These are phyloP conservation scores for Nakazawaea molendinolei DNA, from an alignment of 805 yeast species.

Conservation along the genomic window DNA sequence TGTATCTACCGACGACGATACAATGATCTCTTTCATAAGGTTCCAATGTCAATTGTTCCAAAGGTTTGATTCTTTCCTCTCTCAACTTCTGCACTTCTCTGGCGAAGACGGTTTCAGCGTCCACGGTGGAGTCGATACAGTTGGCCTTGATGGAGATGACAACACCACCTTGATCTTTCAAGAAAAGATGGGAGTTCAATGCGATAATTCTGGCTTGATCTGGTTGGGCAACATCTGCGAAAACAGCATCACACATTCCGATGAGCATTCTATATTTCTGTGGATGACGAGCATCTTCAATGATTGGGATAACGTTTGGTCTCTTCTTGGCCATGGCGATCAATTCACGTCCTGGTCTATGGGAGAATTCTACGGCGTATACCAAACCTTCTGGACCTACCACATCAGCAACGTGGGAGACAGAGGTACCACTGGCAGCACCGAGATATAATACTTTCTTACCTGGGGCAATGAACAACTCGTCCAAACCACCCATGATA, in stretches of 20 bases:
- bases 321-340: conserved; percentile 99
- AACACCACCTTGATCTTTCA: conserved; percentile 98
- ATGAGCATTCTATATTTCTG: conserved; percentile 98
- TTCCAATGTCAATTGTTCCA: conserved; percentile 97
- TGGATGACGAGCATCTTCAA: conserved; percentile 99
- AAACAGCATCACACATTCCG: conserved; percentile 98
- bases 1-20: conserved; percentile 94
- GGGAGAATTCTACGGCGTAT: conserved; percentile 98
- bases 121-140: conserved; percentile 99
- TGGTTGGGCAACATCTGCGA: conserved; percentile 99
- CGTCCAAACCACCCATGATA: conserved; percentile 99
- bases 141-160: conserved; percentile 98
- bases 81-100: conserved; percentile 98
- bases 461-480: conserved; percentile 95
- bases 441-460: conserved; percentile 95
- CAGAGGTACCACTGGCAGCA: conserved; percentile 99
- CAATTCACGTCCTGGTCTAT: conserved; percentile 99
- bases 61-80: conserved; percentile 97
- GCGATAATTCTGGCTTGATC: conserved; percentile 99
- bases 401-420: conserved; percentile 95
- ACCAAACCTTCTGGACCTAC: conserved; percentile 99
- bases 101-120: conserved; percentile 98
- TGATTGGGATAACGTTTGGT: conserved; percentile 97
- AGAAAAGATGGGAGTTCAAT: conserved; percentile 94
- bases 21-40: conserved; percentile 99